Conservation (phyloP, 208 protist genomes). For the Leishmania guyanensis region DNA sequence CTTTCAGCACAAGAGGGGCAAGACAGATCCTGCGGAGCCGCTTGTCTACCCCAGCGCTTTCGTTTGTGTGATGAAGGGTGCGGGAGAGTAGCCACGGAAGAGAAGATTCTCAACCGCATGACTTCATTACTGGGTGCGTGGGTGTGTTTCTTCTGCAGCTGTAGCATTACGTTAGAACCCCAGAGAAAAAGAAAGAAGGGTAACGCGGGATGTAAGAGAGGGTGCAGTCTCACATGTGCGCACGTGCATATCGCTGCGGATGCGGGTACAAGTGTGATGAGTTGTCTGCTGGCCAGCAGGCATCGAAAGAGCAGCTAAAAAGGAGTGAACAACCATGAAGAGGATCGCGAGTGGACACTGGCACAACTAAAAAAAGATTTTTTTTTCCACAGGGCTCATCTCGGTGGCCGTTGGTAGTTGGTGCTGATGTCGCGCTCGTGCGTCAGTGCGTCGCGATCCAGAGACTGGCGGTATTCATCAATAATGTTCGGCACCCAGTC, state of each 20-base stretch:
- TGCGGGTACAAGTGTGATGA: not conserved
- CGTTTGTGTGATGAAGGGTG: not conserved
- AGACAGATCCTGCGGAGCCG: not conserved
- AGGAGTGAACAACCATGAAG: not conserved
- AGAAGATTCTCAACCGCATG: not conserved
- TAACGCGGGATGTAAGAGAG: not conserved
- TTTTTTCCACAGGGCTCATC: not conserved
- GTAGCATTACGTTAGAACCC: not conserved
- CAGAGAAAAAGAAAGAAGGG: no score
- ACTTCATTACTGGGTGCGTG: not conserved
- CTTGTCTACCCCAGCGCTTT: not conserved
- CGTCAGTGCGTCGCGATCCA: constrained; percentile 71
- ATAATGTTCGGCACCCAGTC: constrained; percentile 88
- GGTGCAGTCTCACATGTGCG: not conserved
- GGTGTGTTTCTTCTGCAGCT: not conserved
- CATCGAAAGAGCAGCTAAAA: not conserved
- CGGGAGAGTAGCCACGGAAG: not conserved
- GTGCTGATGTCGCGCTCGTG: constrained; percentile 65
- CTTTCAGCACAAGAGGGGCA: not conserved
- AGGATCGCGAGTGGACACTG: not conserved
- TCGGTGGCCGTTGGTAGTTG: constrained; percentile 45
- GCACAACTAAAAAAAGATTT: not conserved
- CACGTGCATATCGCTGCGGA: not conserved
- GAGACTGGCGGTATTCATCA: constrained; percentile 84
- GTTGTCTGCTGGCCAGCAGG: not conserved